A percentile compares a stretch with the other conserved stretches of the same genome.
Evolutionary conservation across 306 rosid species (phyloP).

Genomic region (Prinsepia uniflora): DNA sequence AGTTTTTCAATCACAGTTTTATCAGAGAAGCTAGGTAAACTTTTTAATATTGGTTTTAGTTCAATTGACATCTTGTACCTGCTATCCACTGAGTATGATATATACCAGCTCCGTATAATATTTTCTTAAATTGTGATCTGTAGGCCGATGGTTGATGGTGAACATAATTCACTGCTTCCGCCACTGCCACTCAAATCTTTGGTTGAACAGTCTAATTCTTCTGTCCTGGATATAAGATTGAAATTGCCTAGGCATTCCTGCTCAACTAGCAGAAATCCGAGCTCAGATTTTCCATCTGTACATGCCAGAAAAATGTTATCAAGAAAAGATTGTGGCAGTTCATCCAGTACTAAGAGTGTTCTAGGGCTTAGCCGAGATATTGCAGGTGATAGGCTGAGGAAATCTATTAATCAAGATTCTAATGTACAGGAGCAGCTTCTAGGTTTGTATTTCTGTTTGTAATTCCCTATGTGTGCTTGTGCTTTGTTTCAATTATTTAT

Average conservation of each 20-base stretch:
- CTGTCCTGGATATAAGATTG: conserved; percentile 27
- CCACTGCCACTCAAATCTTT: conserved; percentile 27
- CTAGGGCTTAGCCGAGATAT: conserved; percentile 28
- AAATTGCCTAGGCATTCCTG: conserved; percentile 28
- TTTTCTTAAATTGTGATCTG: conserved; percentile 22
- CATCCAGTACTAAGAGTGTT: conserved; percentile 26
- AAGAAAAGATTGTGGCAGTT: conserved; percentile 28
- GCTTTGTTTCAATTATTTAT: conserved; percentile 21
- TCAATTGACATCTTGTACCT: conserved; percentile 6
- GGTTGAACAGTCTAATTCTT: conserved; percentile 29
- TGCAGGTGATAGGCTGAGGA: conserved; percentile 32
- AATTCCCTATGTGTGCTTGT: conserved; percentile 6
- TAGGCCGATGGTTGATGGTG: conserved; percentile 46
- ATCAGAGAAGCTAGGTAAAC: conserved; percentile 58
- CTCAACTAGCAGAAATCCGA: conserved; percentile 32
- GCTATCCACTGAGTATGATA: not conserved
- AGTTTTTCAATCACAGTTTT: conserved; percentile 76
- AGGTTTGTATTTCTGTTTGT: conserved; percentile 45
- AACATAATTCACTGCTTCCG: conserved; percentile 30
- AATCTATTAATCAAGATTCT: conserved; percentile 29
- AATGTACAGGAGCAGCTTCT: conserved; percentile 39
- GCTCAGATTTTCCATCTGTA: conserved; percentile 27
- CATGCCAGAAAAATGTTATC: conserved; percentile 19
- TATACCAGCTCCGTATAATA: not conserved
- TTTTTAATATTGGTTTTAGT: conserved; percentile 9